Evolutionary conservation across 2,329 filamentous ascomycete genomes (phyloP).

Genomic region (Sclerotinia nivalis): DNA sequence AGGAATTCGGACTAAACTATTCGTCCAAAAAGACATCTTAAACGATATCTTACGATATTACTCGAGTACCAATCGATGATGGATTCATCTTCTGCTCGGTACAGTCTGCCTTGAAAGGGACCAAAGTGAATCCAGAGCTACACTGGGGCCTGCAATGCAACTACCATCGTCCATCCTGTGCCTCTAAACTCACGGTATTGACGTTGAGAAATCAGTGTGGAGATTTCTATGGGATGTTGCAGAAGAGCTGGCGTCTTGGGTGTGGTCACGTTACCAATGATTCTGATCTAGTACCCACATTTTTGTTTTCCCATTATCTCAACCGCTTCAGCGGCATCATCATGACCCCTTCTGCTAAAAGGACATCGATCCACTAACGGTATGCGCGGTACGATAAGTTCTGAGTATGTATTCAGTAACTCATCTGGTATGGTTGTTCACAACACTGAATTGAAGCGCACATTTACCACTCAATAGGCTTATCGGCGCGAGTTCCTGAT

Average conservation of each 20-base stretch:
- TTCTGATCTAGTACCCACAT: neutral
- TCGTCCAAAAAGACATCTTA: neutral
- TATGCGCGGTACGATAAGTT: neutral
- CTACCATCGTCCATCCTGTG: neutral
- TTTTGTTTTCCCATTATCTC: neutral
- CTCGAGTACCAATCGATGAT: neutral
- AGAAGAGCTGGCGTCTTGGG: too few relatives aligned
- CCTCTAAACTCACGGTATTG: too few relatives aligned
- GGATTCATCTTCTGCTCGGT: neutral
- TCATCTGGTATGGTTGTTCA: neutral
- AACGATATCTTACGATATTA: neutral
- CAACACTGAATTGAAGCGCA: neutral
- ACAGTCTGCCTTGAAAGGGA: neutral
- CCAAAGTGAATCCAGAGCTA: neutral
- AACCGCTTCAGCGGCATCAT: neutral
- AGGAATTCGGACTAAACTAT: neutral
- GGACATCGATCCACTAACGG: neutral
- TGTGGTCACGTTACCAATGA: too few relatives aligned
- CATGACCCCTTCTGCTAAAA: neutral
- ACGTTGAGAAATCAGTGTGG: too few relatives aligned
- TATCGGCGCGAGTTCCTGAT: slow-evolving; percentile 21
- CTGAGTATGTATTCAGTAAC: neutral
- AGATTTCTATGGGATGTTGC: too few relatives aligned
- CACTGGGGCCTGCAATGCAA: neutral
- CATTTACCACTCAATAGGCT: slow-evolving; percentile 5